Conservation (phyloP, 2,329 filamentous ascomycete species). For the Penicillium sp. region DNA sequence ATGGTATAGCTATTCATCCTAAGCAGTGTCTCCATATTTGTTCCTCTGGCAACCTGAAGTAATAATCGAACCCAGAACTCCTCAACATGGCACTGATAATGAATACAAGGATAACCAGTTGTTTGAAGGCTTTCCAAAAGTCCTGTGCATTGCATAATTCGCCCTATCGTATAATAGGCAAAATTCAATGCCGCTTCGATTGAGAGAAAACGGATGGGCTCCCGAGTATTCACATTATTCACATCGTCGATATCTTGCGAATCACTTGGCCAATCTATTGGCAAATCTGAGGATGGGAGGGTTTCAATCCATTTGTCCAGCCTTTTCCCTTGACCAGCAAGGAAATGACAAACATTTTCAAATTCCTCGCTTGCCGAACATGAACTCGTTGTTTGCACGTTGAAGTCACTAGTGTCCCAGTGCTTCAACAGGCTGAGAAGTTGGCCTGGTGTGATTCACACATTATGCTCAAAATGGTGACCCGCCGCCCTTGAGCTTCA, state of each 20-base stretch:
- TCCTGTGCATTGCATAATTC: conserved; percentile 27
- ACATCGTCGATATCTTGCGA: not conserved
- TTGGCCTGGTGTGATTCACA: conserved; percentile 31
- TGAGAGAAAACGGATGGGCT: conserved; percentile 17
- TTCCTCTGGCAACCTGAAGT: conserved; percentile 20
- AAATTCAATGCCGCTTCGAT: conserved; percentile 30
- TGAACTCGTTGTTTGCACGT: not conserved
- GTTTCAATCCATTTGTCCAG: conserved; percentile 22
- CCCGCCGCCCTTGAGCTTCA: conserved; percentile 19
- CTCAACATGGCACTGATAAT: conserved; percentile 3
- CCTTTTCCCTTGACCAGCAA: conserved; percentile 4
- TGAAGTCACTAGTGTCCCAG: conserved; percentile 7
- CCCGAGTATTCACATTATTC: not conserved
- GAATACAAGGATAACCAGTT: not conserved
- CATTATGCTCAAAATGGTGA: conserved; percentile 24
- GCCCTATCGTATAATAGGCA: conserved; percentile 27
- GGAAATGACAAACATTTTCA: not conserved
- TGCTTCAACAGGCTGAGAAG: conserved; percentile 10
- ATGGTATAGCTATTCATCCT: conserved; percentile 29
- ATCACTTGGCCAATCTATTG: conserved; percentile 1
- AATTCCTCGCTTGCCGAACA: not conserved
- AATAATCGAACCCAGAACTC: conserved; percentile 17
- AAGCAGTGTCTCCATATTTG: conserved; percentile 16
- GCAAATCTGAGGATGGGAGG: conserved; percentile 22
- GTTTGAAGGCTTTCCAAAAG: conserved; percentile 8